Percentiles rank a stretch among this genome's conserved stretches.
Conservation (phyloP, 2,329 filamentous ascomycete species). For the Dothistroma pini region DNA sequence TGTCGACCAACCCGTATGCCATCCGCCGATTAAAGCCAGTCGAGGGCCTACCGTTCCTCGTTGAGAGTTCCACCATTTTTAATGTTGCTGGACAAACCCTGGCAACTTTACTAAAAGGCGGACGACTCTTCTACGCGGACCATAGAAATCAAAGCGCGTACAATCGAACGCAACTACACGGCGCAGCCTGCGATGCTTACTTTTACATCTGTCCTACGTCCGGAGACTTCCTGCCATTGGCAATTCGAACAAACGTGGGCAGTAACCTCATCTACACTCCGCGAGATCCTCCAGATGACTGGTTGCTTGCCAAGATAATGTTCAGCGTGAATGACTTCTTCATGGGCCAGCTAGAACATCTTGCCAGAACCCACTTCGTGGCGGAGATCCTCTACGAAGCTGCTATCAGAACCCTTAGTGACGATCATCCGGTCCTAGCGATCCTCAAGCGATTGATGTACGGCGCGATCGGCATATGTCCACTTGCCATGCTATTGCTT, state of each 20-base stretch:
- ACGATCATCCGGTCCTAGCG: constrained; percentile 44
- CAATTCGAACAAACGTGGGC: constrained; percentile 46
- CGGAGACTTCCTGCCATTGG: constrained; percentile 47
- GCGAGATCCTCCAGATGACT: constrained; percentile 44
- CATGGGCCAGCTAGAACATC: constrained; percentile 44
- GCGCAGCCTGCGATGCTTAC: constrained; percentile 45
- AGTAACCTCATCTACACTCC: constrained; percentile 47
- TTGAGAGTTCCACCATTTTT: constrained; percentile 33
- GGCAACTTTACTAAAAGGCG: constrained; percentile 33
- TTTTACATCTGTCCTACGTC: constrained; percentile 45
- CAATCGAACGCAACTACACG: constrained; percentile 31
- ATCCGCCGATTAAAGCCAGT: constrained; percentile 34
- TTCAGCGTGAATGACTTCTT: constrained; percentile 50
- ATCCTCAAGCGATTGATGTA: constrained; percentile 35
- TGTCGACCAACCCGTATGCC: constrained; percentile 43
- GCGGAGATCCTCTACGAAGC: constrained; percentile 45
- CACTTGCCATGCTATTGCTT: constrained; percentile 16
- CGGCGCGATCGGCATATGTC: constrained; percentile 30
- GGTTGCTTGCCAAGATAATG: constrained; percentile 51
- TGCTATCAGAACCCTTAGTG: constrained; percentile 46
- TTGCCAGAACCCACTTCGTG: constrained; percentile 44
- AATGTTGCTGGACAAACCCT: constrained; percentile 36
- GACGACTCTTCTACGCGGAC: constrained; percentile 46
- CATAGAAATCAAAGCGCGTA: constrained; percentile 37
- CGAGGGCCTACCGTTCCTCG: constrained; percentile 38